A percentile compares a stretch with the other conserved stretches of the same genome.
phyloP scores from a whole-genome alignment of 1,284 basidiomycete species.

The Fistulina hepatica region DNA sequence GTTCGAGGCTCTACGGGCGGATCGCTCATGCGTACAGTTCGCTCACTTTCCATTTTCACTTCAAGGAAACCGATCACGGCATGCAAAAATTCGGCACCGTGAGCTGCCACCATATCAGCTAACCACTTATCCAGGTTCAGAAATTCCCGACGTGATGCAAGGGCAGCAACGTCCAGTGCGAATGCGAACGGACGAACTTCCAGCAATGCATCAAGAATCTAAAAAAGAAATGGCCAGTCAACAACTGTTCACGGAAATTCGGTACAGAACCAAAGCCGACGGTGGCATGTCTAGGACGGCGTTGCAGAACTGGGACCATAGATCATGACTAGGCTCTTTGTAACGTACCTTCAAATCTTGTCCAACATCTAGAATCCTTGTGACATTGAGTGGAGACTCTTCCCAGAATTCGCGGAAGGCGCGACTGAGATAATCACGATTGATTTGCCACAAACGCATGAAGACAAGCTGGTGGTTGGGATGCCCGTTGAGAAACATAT shows the following conservation, averaged over 20 bases:
- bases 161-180: conserved; percentile 85
- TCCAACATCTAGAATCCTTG: conserved; percentile 89
- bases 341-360: conserved; percentile 79
- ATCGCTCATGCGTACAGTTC: conserved; percentile 66
- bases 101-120: conserved; percentile 70
- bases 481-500: conserved; percentile 87
- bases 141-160: conserved; percentile 88
- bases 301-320: too few species aligned
- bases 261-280: too few species aligned
- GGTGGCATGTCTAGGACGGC: too few species aligned
- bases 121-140: conserved; percentile 97
- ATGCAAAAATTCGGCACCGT: conserved; percentile 80
- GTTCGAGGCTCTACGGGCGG: conserved; percentile 70
- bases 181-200: conserved; percentile 83
- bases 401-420: conserved; percentile 88
- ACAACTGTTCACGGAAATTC: too few species aligned
- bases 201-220: conserved; percentile 86
- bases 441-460: conserved; percentile 89
- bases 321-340: conserved; percentile 6
- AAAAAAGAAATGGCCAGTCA: conserved; percentile 5
- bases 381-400: conserved; percentile 89
- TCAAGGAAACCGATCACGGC: conserved; percentile 83
- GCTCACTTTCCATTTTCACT: conserved; percentile 86
- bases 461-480: conserved; percentile 95
- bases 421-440: conserved; percentile 75